Conservation (phyloP, 2,329 filamentous ascomycete species). For the Aspergillus puulaauensis region DNA sequence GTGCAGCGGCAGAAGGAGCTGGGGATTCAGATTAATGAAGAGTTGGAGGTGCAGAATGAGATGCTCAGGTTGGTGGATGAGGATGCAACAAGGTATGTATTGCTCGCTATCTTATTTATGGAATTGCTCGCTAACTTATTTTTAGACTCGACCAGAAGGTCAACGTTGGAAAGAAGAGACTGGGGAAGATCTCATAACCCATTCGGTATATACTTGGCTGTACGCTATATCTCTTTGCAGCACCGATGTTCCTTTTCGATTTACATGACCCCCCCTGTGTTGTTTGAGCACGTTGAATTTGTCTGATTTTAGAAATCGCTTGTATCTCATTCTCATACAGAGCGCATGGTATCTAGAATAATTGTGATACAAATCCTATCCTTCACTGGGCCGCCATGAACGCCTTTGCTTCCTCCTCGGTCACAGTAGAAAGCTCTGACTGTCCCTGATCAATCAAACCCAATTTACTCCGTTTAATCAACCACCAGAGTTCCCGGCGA, state of each 20-base stretch:
- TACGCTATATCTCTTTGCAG: background rate
- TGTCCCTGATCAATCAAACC: constrained; percentile 69
- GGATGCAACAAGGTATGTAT: constrained; percentile 52
- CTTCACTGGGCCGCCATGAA: constrained; percentile 19
- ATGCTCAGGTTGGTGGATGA: constrained; percentile 59
- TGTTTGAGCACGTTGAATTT: background rate
- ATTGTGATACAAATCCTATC: background rate
- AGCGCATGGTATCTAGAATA: constrained; percentile 2
- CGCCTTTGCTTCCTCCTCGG: constrained; percentile 66
- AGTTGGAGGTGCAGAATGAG: constrained; percentile 62
- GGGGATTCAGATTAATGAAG: constrained; percentile 62
- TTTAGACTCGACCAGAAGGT: constrained; percentile 45
- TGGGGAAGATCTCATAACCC: constrained; percentile 46
- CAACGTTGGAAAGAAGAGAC: constrained; percentile 48
- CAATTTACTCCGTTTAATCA: constrained; percentile 64
- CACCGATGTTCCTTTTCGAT: background rate
- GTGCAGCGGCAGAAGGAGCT: constrained; percentile 61
- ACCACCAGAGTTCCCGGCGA: constrained; percentile 78
- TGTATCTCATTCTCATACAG: background rate
- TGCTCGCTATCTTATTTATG: background rate
- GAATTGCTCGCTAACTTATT: constrained; percentile 16
- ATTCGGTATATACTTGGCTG: background rate
- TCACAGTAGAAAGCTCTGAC: constrained; percentile 65
- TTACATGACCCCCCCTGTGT: background rate
- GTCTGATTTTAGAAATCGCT: background rate